Conservation (phyloP, 345 rosid species). For the Aethionema arabicum region DNA sequence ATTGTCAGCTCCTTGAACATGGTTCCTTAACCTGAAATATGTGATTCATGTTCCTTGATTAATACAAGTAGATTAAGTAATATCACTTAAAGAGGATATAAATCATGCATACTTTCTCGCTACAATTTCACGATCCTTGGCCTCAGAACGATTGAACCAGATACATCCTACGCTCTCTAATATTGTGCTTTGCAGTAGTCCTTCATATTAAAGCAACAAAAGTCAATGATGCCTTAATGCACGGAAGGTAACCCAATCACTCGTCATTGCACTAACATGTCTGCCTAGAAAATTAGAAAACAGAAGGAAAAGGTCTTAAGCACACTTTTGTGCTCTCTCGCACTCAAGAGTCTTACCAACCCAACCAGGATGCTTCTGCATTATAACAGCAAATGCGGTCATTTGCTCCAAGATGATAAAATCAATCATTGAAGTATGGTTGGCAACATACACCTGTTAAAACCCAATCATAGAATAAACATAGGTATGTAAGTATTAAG, state of each 20-base stretch:
- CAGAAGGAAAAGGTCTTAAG: not conserved
- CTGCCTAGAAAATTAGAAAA: not conserved
- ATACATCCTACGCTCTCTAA: constrained; percentile 96
- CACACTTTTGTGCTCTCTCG: not conserved
- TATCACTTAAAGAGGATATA: not conserved
- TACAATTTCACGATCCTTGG: constrained; percentile 96
- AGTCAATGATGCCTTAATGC: constrained; percentile 23
- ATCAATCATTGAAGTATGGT: constrained; percentile 99
- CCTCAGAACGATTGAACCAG: constrained; percentile 96
- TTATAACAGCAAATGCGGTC: constrained; percentile 97
- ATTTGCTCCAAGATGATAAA: constrained; percentile 92
- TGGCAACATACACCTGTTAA: constrained; percentile 90
- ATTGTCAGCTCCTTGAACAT: constrained; percentile 82
- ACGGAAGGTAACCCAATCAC: constrained; percentile 12
- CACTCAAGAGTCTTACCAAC: constrained; percentile 73
- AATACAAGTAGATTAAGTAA: constrained; percentile 13
- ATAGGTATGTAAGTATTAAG: constrained; percentile 12
- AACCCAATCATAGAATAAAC: constrained; percentile 27
- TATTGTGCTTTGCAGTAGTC: constrained; percentile 91
- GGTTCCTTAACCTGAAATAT: constrained; percentile 80
- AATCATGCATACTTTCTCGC: constrained; percentile 70
- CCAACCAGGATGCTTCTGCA: constrained; percentile 99
- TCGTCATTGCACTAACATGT: constrained; percentile 5
- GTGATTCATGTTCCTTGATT: constrained; percentile 25
- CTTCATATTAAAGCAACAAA: constrained; percentile 46